Conservation (phyloP, 202 grass and related monocot species). For the Digitaria exilis region DNA sequence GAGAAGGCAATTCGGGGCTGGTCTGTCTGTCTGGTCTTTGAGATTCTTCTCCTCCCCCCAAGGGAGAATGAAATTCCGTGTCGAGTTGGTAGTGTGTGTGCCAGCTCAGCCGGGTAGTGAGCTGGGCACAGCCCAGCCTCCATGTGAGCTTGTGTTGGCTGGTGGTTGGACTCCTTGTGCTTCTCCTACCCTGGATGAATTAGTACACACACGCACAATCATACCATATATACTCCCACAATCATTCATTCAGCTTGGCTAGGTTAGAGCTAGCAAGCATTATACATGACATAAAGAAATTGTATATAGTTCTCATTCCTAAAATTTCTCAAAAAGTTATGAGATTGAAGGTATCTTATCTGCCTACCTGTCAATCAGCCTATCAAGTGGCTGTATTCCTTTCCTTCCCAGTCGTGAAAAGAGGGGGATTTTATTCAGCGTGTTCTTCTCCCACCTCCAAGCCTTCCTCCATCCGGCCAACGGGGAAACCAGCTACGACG, state of each 20-base stretch:
- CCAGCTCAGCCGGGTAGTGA: conserved; percentile 61
- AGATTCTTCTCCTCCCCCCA: conserved; percentile 26
- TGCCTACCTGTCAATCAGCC: conserved; percentile 1
- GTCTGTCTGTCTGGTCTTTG: neutral
- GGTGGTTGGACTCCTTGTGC: conserved; percentile 48
- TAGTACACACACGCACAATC: conserved; percentile 31
- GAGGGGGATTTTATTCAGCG: neutral
- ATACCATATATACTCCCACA: conserved; percentile 31
- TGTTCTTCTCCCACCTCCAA: neutral
- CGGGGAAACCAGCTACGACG: conserved; percentile 36
- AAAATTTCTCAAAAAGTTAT: neutral
- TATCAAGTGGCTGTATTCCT: neutral
- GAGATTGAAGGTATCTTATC: conserved; percentile 35
- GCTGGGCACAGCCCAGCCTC: conserved; percentile 51
- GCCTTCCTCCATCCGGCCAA: conserved; percentile 22
- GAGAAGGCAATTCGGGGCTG: conserved; percentile 31
- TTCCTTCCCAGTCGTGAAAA: neutral
- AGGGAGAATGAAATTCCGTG: conserved; percentile 28
- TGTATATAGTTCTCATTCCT: neutral
- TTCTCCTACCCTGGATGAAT: conserved; percentile 4
- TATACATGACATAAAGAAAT: neutral
- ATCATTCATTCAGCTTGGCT: conserved; percentile 40
- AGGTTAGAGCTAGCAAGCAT: neutral
- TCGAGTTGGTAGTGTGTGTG: conserved; percentile 44
- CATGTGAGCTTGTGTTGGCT: conserved; percentile 53